Evolutionary conservation across 225 moss, liverwort and hornwort genomes (phyloP).

Genomic region (Sphagnum tenellum): DNA sequence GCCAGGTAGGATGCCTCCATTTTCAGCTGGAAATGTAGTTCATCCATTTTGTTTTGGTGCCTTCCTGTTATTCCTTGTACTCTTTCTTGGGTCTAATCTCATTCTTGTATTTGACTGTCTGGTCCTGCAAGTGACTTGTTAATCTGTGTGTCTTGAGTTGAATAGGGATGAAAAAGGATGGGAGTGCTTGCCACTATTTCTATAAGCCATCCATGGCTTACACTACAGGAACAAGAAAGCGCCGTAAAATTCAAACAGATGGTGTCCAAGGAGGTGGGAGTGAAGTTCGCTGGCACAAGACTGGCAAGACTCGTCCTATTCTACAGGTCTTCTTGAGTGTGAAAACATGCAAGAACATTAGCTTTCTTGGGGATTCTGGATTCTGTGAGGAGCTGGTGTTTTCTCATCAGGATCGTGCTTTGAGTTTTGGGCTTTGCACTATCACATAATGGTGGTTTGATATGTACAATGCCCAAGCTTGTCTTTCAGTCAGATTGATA

Average conservation of each 20-base stretch:
- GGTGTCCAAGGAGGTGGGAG: conserved; percentile 52
- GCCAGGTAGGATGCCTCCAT: conserved; percentile 30
- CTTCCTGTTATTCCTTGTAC: not conserved
- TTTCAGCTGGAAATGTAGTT: too few species aligned
- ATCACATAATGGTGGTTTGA: too few species aligned
- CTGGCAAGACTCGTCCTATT: conserved; percentile 84
- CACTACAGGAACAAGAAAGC: conserved; percentile 81
- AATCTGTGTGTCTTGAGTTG: not conserved
- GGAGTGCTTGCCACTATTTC: conserved; percentile 86
- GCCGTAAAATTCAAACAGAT: conserved; percentile 69
- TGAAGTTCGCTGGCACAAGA: conserved; percentile 94
- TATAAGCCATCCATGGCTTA: conserved; percentile 89
- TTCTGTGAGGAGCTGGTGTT: too few species aligned
- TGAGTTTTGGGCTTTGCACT: too few species aligned
- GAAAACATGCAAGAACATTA: too few species aligned
- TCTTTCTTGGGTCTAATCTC: not conserved
- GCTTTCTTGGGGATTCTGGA: too few species aligned
- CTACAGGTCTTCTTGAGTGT: conserved; percentile 17
- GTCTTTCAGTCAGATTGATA: too few species aligned
- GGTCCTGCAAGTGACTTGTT: not conserved
- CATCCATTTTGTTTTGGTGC: too few species aligned
- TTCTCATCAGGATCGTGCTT: too few species aligned
- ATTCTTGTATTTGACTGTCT: not conserved
- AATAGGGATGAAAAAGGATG: conserved; percentile 68
- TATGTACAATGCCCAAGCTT: too few species aligned